Base-by-base conservation (phyloP, 106 monocot genomes). In the Dactylorhiza incarnata region DNA sequence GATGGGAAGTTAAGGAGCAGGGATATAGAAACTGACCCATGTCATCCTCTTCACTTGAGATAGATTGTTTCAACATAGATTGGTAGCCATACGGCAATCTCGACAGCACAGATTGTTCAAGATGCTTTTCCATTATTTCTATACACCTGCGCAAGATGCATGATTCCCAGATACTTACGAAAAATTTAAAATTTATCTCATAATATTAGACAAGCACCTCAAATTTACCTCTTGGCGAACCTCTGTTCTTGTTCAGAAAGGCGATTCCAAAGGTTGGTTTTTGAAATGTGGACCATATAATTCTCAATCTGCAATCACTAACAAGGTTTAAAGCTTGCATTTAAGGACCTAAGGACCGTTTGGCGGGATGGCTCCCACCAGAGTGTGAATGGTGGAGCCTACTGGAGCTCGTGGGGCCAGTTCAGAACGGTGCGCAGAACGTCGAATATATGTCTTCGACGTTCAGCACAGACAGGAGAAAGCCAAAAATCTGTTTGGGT, bases 21-120 rank as follows among this genome's bases (percentile, higher is more conserved):
- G 53, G 45, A 74, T 11, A 43, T 15, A 53, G 73, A 23, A 61
- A 43, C 51, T 66, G 91, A 96, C 95, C 84, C 93, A 96, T 96
- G 72, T 96, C 96, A 83, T 96, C 93, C 81, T 96, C 89, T 76
- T 93, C 93, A 73, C 93, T 96, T 46, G 96, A 96, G 56, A 87
- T 84, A 22, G 96, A 93, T 81, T 96, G 96, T 49, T 83, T 87
- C 58, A 86, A 17, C 17, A 93, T 72, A 65, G 91, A 93, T 47
- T 87, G 87, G 76, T 96, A 96, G 14, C 90, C 93, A 73, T 81
- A 82, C 26, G 96, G 96, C 71, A 96, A 81, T 47, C 83, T 78
- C 53, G 89, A 84, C 19, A 96, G 75, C 4, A 93, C 91, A 25
- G 93, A 91, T 54, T 87, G 90, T 19, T 91, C 77, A 17, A 93